These are phyloP conservation scores for Scortechinia acanthostroma DNA, from an alignment of 2,329 filamentous ascomycete species.

Conservation along the genomic window DNA sequence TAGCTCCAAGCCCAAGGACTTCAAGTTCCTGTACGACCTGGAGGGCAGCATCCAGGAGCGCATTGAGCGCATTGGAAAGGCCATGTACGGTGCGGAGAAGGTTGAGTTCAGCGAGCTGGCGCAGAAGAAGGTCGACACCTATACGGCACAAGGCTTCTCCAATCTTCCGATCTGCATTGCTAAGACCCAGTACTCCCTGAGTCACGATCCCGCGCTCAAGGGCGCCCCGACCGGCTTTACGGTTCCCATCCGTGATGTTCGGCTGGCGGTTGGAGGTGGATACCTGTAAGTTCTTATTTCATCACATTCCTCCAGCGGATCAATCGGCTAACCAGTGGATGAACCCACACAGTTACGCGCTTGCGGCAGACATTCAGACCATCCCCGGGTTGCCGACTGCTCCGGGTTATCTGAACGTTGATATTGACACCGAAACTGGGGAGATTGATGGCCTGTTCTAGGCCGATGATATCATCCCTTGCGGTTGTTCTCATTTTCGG, in stretches of 20 bases:
- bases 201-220: conserved; percentile 87
- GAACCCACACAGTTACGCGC: conserved; percentile 62
- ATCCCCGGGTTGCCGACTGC: conserved; percentile 93
- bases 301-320: not conserved
- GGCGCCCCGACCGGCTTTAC: conserved; percentile 91
- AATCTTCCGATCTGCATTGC: conserved; percentile 93
- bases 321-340: not conserved
- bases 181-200: conserved; percentile 96
- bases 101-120: conserved; percentile 92
- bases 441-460: conserved; percentile 88
- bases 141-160: conserved; percentile 83
- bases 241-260: conserved; percentile 86
- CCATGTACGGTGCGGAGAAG: conserved; percentile 86
- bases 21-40: conserved; percentile 78
- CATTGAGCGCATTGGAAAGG: conserved; percentile 81
- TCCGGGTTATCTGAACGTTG: conserved; percentile 90
- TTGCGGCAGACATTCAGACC: conserved; percentile 96
- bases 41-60: conserved; percentile 77
- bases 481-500: no score
- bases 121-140: conserved; percentile 92
- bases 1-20: conserved; percentile 75
- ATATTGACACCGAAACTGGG: conserved; percentile 74
- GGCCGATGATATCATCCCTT: no score
- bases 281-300: conserved; percentile 59
- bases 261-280: conserved; percentile 87